Conservation (phyloP, 441 rosid species). For the Aleurites moluccanus region DNA sequence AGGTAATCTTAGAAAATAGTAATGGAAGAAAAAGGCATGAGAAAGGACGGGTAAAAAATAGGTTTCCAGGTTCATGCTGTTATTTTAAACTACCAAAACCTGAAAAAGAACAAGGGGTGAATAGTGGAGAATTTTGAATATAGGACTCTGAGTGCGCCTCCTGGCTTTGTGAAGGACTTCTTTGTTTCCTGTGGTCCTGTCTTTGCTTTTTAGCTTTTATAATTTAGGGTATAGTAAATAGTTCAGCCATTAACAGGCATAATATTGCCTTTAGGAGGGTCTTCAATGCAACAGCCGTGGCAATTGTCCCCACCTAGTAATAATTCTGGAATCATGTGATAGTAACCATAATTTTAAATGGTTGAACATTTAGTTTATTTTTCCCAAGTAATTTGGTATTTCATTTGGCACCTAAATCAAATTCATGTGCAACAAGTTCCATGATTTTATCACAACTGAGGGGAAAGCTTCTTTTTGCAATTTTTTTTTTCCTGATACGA, state of each 20-base stretch:
- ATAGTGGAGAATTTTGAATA: constrained; percentile 18
- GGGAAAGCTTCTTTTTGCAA: too few species aligned
- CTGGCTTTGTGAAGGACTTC: constrained; percentile 4
- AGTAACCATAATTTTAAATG: constrained; percentile 7
- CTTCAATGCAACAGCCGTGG: constrained; percentile 22
- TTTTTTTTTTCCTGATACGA: too few species aligned
- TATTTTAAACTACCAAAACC: constrained; percentile 6
- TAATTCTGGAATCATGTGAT: constrained; percentile 25
- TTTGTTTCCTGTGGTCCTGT: constrained; percentile 27
- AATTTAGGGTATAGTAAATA: constrained; percentile 10
- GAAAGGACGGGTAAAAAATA: not conserved
- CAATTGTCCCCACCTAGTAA: constrained; percentile 15
- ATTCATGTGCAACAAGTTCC: not conserved
- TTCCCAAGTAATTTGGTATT: not conserved
- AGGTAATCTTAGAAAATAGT: constrained; percentile 1
- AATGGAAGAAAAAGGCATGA: not conserved
- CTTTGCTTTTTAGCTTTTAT: constrained; percentile 6
- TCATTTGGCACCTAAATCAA: not conserved
- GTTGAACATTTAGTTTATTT: not conserved
- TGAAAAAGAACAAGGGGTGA: constrained; percentile 15
- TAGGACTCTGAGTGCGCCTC: too few species aligned
- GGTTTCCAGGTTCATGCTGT: not conserved
- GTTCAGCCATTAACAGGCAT: constrained; percentile 24
- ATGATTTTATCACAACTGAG: too few species aligned
- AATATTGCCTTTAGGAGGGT: constrained; percentile 8